phyloP scores from a whole-genome alignment of 768 basidiomycete genomes.

The Suillus clintonianus region DNA sequence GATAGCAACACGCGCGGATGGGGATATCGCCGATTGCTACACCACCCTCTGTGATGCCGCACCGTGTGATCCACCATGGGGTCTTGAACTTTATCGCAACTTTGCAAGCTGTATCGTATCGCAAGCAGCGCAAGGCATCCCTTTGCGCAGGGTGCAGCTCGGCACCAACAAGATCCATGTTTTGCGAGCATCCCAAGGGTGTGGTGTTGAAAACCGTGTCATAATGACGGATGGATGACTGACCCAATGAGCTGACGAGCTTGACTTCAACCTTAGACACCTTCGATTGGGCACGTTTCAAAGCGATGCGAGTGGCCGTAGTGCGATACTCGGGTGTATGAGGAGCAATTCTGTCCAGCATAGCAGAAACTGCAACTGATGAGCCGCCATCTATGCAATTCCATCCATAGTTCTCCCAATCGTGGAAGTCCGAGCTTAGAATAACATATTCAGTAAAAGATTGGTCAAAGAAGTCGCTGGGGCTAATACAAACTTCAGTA shows the following conservation, averaged over 20 bases:
- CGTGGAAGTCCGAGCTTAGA: background rate
- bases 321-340: background rate
- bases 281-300: background rate
- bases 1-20: background rate
- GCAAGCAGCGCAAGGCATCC: background rate
- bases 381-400: background rate
- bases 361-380: background rate
- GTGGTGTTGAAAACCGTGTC: background rate
- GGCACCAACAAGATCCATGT: background rate
- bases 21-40: background rate
- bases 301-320: background rate
- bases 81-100: conserved; percentile 1
- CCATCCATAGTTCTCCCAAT: background rate
- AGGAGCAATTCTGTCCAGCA: background rate
- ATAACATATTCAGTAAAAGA: background rate
- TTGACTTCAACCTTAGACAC: background rate
- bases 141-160: background rate
- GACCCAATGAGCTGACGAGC: too few relatives aligned
- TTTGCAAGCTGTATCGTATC: background rate
- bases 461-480: background rate
- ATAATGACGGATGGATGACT: background rate
- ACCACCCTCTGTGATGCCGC: background rate
- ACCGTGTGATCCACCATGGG: background rate
- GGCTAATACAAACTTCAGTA: background rate
- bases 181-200: background rate